phyloP scores from a whole-genome alignment of 1,284 basidiomycete genomes.

The Tausonia pullulans region DNA sequence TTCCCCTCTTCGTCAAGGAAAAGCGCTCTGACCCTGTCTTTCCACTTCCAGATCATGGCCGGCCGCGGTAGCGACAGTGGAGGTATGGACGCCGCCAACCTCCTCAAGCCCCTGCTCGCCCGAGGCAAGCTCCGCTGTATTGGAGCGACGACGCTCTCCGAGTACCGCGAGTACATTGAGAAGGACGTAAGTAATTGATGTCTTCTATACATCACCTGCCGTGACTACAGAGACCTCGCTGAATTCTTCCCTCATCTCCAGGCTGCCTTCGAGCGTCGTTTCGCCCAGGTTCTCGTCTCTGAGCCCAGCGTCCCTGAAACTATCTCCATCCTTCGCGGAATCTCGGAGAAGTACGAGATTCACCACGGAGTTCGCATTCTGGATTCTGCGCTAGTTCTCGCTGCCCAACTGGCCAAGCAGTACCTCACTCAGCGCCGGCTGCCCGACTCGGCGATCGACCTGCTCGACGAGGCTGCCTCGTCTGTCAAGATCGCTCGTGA shows the following conservation, averaged over 20 bases:
- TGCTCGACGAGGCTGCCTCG: slow-evolving; percentile 76
- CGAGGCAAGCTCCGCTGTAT: slow-evolving; percentile 83
- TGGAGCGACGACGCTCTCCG: slow-evolving; percentile 84
- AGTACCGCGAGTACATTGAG: slow-evolving; percentile 94
- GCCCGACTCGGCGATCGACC: slow-evolving; percentile 84
- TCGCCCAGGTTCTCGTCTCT: slow-evolving; percentile 86
- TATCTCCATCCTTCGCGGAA: slow-evolving; percentile 84
- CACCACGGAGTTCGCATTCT: slow-evolving; percentile 68
- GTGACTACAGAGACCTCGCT: not conserved
- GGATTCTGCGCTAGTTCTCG: slow-evolving; percentile 79
- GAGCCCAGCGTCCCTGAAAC: slow-evolving; percentile 86
- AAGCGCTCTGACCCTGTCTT: too few relatives aligned
- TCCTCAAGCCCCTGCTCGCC: slow-evolving; percentile 81
- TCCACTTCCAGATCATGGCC: slow-evolving; percentile 53
- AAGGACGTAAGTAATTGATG: slow-evolving; percentile 45
- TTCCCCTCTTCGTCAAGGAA: too few relatives aligned
- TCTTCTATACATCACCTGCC: not conserved
- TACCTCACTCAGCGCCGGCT: slow-evolving; percentile 78
- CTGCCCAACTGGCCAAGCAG: slow-evolving; percentile 85
- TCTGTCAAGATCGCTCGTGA: slow-evolving; percentile 81
- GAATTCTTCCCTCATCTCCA: not conserved
- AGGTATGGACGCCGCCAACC: slow-evolving; percentile 54
- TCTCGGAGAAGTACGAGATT: slow-evolving; percentile 64
- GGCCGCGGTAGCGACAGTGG: slow-evolving; percentile 44
- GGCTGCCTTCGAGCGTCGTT: slow-evolving; percentile 85